These are phyloP conservation scores for Carpinus viminea DNA, from an alignment of 306 rosid species.

Conservation along the genomic window DNA sequence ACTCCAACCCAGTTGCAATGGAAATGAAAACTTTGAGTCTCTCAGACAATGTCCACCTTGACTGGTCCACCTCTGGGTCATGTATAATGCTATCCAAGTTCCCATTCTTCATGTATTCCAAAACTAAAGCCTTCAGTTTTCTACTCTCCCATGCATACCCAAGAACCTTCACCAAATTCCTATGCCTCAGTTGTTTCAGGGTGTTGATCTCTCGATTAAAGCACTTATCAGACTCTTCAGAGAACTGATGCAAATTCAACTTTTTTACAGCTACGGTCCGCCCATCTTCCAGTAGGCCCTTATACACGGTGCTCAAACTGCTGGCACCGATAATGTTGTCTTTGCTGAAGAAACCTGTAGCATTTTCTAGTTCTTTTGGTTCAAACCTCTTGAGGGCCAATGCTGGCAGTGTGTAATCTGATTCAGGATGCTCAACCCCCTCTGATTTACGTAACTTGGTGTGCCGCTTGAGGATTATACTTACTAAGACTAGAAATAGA, in stretches of 20 bases:
- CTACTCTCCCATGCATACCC: constrained; percentile 92
- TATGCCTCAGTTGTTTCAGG: constrained; percentile 72
- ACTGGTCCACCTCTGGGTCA: constrained; percentile 32
- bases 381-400: constrained; percentile 63
- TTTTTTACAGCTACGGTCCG: constrained; percentile 62
- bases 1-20: constrained; percentile 74
- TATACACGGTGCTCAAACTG: constrained; percentile 81
- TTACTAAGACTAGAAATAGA: constrained; percentile 38
- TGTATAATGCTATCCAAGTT: constrained; percentile 77
- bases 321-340: constrained; percentile 66
- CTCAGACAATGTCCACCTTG: constrained; percentile 63
- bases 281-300: constrained; percentile 61
- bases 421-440: constrained; percentile 39
- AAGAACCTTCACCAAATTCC: constrained; percentile 81
- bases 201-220: constrained; percentile 70
- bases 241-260: constrained; percentile 66
- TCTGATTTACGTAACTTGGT: constrained; percentile 15
- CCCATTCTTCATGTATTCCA: constrained; percentile 77
- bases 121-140: constrained; percentile 77
- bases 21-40: constrained; percentile 56
- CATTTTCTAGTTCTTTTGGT: constrained; percentile 58
- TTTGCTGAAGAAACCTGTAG: constrained; percentile 57
- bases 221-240: constrained; percentile 60
- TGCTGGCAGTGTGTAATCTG: constrained; percentile 24
- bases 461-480: constrained; percentile 28